phyloP scores from a whole-genome alignment of 2,329 filamentous ascomycete genomes.

The Aspergillus sergii region DNA sequence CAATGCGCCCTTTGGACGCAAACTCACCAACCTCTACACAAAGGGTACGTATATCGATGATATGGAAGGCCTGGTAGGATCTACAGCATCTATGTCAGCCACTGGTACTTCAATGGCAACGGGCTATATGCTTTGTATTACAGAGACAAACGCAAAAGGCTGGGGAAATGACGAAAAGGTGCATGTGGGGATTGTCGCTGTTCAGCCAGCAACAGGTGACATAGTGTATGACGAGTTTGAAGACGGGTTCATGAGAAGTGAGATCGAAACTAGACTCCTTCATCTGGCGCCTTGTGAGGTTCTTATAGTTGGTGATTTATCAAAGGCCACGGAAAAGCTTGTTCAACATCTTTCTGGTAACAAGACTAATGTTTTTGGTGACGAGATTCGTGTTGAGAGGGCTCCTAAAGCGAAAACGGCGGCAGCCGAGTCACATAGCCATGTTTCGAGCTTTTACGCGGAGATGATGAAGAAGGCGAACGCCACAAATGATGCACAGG shows the following conservation, averaged over 20 bases:
- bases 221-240: slow-evolving; percentile 96
- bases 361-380: slow-evolving; percentile 88
- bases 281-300: slow-evolving; percentile 97
- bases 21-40: slow-evolving; percentile 94
- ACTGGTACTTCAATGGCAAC: slow-evolving; percentile 59
- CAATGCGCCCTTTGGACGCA: slow-evolving; percentile 87
- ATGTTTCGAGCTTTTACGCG: slow-evolving; percentile 91
- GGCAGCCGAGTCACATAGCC: slow-evolving; percentile 80
- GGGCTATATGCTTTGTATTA: slow-evolving; percentile 92
- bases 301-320: slow-evolving; percentile 86
- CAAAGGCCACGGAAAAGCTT: slow-evolving; percentile 88
- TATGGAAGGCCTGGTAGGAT: slow-evolving; percentile 71
- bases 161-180: slow-evolving; percentile 91
- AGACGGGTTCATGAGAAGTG: slow-evolving; percentile 95
- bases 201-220: slow-evolving; percentile 93
- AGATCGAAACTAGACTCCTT: slow-evolving; percentile 91
- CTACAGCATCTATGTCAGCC: slow-evolving; percentile 58
- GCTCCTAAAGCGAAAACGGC: slow-evolving; percentile 76
- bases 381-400: slow-evolving; percentile 82
- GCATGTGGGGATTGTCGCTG: slow-evolving; percentile 85
- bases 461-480: slow-evolving; percentile 71
- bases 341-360: slow-evolving; percentile 86
- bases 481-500: slow-evolving; percentile 55
- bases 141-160: slow-evolving; percentile 77
- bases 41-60: slow-evolving; percentile 98